Evolutionary conservation across 176 grass and related monocot species (phyloP).

Genomic region (Tuctoria greenei): DNA sequence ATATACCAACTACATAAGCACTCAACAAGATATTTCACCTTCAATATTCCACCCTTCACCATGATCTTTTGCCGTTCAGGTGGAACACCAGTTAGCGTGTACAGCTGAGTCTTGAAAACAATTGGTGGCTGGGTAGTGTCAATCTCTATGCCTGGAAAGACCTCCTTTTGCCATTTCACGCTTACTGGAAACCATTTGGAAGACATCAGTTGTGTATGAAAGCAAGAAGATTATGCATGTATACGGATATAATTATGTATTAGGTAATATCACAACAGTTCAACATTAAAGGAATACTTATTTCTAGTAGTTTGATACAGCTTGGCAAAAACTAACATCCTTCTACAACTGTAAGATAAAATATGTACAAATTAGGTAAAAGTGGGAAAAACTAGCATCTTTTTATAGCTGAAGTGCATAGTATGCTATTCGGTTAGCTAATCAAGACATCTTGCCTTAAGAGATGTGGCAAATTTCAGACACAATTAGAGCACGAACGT

Average conservation of each 20-base stretch:
- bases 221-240: background rate
- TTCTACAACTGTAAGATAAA: background rate
- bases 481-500: background rate
- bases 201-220: constrained; percentile 22
- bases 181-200: constrained; percentile 61
- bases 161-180: constrained; percentile 97
- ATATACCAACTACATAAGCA: constrained; percentile 20
- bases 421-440: no score
- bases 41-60: constrained; percentile 97
- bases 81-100: constrained; percentile 89
- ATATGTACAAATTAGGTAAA: background rate
- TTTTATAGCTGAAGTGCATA: background rate
- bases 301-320: background rate
- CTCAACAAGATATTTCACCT: constrained; percentile 52
- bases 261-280: background rate
- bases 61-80: constrained; percentile 99
- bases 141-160: constrained; percentile 79
- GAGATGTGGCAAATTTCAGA: no score
- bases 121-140: constrained; percentile 83
- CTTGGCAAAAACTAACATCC: background rate
- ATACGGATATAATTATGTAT: constrained; percentile 11
- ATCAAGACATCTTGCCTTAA: background rate
- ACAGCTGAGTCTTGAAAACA: constrained; percentile 95
- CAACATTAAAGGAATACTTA: background rate
- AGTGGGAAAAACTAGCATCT: background rate